Evolutionary conservation across 768 basidiomycete species (phyloP), one percentile per base, ranked within the genome.

Genomic region (Boletus rex-veris): DNA sequence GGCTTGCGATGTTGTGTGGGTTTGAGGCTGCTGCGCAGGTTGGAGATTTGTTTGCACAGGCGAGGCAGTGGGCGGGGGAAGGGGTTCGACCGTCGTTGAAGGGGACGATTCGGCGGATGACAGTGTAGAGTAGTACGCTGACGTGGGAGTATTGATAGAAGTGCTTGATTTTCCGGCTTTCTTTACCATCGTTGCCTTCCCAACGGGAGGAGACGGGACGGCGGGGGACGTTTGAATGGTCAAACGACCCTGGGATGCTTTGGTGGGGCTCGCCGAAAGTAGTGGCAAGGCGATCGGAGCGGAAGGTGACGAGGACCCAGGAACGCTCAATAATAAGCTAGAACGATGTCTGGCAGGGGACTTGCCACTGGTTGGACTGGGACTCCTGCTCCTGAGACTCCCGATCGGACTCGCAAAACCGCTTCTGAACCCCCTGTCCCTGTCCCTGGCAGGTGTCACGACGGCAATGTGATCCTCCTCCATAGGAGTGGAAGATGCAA

Each of bases 351-450:
- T 68, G 18, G 59, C 38, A 14, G 76, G 72, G 2, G 77, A 67
- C 10, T 66, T 73, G 47, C 59, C 65, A 14, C 66, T 72, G 5
- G 72, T 74, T 15, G 87, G 86, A 58, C 86, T 87, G 4, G 87
- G 85, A 61, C 85, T 82, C 61, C 82, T 74, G 59, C 81, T 82
- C 66, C 86, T 86, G 43, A 85, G 56, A 43, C 75, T 75, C 41
- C 76, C 84, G 52, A 86, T 83, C 16, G 86, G 85, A 50, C 83
- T 84, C 0, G 82, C 80, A 52, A 88, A 79, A 0, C 84, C 85
- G 57, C 83, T 85, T 47, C 73, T 66, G 43, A 60, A 39, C 28
- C 55, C 60, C 15, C 66, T 53, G 35, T 72, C 74, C 44, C 67
- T 58, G 41, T 72, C 75, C 49, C 67, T 70, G 1, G 73, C 70